Evolutionary conservation across 163 green algal genomes (phyloP).

Genomic region (Trebouxiophyceae sp.): DNA sequence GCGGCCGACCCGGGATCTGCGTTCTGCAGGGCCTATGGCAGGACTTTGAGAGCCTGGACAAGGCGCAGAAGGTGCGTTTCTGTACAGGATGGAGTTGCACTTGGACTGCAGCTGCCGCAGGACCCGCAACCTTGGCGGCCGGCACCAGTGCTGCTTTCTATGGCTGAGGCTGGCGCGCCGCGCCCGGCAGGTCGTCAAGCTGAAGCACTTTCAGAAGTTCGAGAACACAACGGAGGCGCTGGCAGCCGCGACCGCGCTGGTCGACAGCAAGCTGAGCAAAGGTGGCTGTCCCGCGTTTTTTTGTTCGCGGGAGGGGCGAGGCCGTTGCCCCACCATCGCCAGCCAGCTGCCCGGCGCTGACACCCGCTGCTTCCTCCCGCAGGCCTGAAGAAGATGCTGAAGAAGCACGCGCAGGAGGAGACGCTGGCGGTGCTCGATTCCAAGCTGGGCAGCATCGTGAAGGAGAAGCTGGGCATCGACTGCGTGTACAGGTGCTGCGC

Average conservation of each 20-base stretch:
- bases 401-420: slow-evolving; percentile 80
- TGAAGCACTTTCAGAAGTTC: slow-evolving; percentile 98
- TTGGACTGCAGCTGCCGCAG: not conserved
- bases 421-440: slow-evolving; percentile 90
- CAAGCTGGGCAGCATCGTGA: slow-evolving; percentile 95
- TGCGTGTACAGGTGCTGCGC: slow-evolving; percentile 25
- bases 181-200: slow-evolving; percentile 79
- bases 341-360: no score
- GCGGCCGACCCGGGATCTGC: no score
- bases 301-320: no score
- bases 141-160: not conserved
- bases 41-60: slow-evolving; percentile 74
- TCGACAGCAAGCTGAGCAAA: slow-evolving; percentile 97
- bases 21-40: slow-evolving; percentile 68
- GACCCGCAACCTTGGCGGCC: not conserved
- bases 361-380: not conserved
- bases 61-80: slow-evolving; percentile 64
- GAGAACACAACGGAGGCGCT: slow-evolving; percentile 96
- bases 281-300: slow-evolving; percentile 21
- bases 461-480: slow-evolving; percentile 89
- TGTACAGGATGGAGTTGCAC: no score
- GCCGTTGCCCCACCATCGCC: no score
- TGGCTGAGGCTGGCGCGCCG: no score
- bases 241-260: slow-evolving; percentile 81
- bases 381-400: slow-evolving; percentile 98